Base-by-base conservation (phyloP, 2,329 filamentous ascomycete species). In the Fusarium acutatum region DNA sequence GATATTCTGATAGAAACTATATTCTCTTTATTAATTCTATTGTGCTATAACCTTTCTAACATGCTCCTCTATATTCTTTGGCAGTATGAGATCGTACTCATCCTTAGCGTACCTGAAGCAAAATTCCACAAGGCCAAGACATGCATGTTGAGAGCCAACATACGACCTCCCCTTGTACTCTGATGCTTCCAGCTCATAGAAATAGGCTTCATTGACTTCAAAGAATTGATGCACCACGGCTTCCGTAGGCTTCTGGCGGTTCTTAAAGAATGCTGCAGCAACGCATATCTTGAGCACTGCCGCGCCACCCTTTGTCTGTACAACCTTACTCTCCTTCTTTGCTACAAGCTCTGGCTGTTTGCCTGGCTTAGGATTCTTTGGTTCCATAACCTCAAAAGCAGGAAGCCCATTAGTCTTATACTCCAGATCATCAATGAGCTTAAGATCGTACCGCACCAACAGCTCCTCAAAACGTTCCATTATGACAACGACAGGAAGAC, bases 301-400 rank as follows among this genome's bases (percentile, higher is more conserved):
- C 13, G 57, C 57, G 5, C 57, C 57, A 3, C 57, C 57, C 7
- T 52, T 60, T 10, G 57, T 52, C 13, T 50, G 22, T 3, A 60
- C 57, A 7, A 52, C 12, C 26, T 60, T 60, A 4, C 9, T 40
- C 2, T 20, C 13, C 22, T 38, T 38, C 12, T 17, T 59, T 10
- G 43, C 22, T 17, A 40, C 5, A 26, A 38, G 1, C 43, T 52
- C 26, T 1, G 26, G 22, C 7, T 22, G n/a, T 26, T 52, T 38
- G 0, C 0, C 2, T 17, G 2, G 4, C 18, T 35, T 32, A 2
- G 5, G 4, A 6, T 8, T 11, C 9, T 15, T 6, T 1, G 4
- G 20, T 11, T 28, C 14, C 11, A n/a, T 17, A 1, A 3, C 0
- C 2, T 17, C 26, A 17, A 34, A 17, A 10, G 24, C 11, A 9